Evolutionary conservation across 2,329 filamentous ascomycete genomes (phyloP).

Genomic region (Pezicula neosporulosa): DNA sequence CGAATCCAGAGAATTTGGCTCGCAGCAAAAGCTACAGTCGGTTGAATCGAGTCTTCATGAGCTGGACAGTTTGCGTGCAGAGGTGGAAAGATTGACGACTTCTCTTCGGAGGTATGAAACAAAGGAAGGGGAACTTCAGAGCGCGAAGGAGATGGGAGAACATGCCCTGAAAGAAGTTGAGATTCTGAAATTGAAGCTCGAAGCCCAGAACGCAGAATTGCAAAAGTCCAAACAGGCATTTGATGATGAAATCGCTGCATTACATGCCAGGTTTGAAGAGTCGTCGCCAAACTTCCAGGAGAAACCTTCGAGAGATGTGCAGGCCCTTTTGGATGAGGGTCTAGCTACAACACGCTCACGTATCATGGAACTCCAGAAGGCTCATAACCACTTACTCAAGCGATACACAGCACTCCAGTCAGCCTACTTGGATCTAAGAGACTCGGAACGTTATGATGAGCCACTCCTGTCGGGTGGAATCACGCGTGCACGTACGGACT

Average conservation of each 20-base stretch:
- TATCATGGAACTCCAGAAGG: conserved; percentile 45
- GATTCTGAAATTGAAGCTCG: conserved; percentile 54
- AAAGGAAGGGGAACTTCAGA: conserved; percentile 56
- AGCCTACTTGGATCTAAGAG: conserved; percentile 31
- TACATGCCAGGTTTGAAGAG: conserved; percentile 30
- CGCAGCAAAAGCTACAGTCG: conserved; percentile 60
- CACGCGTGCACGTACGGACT: background rate
- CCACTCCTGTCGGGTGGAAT: conserved; percentile 9
- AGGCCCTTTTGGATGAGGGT: conserved; percentile 33
- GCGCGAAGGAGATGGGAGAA: conserved; percentile 53
- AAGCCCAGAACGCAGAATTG: conserved; percentile 45
- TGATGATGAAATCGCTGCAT: conserved; percentile 42
- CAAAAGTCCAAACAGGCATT: conserved; percentile 37
- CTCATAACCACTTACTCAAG: conserved; percentile 45
- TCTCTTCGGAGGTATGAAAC: conserved; percentile 62
- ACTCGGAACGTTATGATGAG: conserved; percentile 30
- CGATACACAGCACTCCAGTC: conserved; percentile 47
- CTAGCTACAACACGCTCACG: conserved; percentile 43
- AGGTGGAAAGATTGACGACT: conserved; percentile 57
- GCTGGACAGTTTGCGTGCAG: conserved; percentile 53
- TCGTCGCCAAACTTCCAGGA: background rate
- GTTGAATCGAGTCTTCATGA: conserved; percentile 60
- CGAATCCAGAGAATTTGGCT: conserved; percentile 64
- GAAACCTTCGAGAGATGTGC: background rate
- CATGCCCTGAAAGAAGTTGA: conserved; percentile 57